Base-by-base conservation (phyloP, 495 filamentous ascomycete genomes). In the Cryomyces minteri region DNA sequence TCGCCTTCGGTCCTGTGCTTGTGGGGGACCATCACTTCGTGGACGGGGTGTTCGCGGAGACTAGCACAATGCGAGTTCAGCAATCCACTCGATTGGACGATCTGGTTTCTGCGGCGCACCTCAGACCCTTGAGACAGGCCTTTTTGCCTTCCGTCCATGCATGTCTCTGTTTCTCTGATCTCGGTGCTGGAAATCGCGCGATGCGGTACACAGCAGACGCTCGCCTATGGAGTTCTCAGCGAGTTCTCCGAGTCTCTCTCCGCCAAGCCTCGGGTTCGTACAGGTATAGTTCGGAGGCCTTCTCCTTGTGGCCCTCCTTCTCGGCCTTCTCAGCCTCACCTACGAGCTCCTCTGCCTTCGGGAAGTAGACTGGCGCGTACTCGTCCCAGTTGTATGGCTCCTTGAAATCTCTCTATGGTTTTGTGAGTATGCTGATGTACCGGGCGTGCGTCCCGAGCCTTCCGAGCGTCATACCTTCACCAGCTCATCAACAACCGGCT, bases 181-280 rank as follows among this genome's bases (percentile, higher is more conserved):
- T 40, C 12, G 60, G 59, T 5, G 61, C 61, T 25, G 83, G 81
- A 54, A 86, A 87, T 12, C 83, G 73, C 0, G 79, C 68, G 50
- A 87, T 86, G 40, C 83, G 72, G 54, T 81, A 76, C 30, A 87
- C 64, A 39, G 78, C 77, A 0, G 79, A 79, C 4, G 78, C 77
- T 18, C 82, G 75, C 25, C 58, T 61, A 18, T 2, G 10, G 25
- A 5, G 12, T 29, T 2, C 39, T 53, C 39, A 56, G 51, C 33
- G 39, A 25, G 18, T 25, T 25, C 18, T 25, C 18, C 18, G 2
- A 25, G 25, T 29, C 25, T 2, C 14, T 40, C 12, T 25, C 18
- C 2, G 2, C 18, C 18, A 25, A 25, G 41, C 18, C 18, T 25
- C 18, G 18, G 18, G 18, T 28, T 37, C 49, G 5, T 53, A 56